phyloP scores from a whole-genome alignment of 768 basidiomycete genomes.

The Cubamyces lactineus region DNA sequence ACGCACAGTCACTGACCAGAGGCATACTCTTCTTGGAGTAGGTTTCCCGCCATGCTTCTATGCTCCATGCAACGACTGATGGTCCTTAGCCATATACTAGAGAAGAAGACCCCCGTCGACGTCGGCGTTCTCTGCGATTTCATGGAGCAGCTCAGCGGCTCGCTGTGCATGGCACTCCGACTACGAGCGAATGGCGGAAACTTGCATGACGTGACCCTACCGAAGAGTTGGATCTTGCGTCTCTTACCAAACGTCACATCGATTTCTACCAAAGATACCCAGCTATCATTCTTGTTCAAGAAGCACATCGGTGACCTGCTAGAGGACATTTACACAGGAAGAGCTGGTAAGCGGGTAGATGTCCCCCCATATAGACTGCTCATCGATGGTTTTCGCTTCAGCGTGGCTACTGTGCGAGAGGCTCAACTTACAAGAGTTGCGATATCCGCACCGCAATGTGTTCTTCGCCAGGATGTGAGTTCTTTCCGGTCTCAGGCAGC shows the following conservation, averaged over 20 bases:
- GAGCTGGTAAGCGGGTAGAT: not conserved
- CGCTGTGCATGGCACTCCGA: constrained; percentile 41
- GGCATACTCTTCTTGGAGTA: constrained; percentile 43
- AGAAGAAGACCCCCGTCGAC: constrained; percentile 43
- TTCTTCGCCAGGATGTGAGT: constrained; percentile 56
- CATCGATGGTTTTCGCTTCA: not conserved
- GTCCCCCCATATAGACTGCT: not conserved
- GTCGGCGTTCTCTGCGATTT: constrained; percentile 53
- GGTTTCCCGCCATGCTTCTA: not conserved
- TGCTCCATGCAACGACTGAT: not conserved
- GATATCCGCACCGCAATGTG: constrained; percentile 27
- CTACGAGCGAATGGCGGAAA: constrained; percentile 22
- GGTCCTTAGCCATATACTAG: constrained; percentile 48
- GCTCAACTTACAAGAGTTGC: not conserved
- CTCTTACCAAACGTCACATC: not conserved
- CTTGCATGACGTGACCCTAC: constrained; percentile 54
- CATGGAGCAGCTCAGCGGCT: constrained; percentile 51
- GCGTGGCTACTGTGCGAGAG: constrained; percentile 19
- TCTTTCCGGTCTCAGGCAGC: not conserved
- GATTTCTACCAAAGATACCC: constrained; percentile 4
- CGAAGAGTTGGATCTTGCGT: constrained; percentile 49
- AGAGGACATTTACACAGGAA: constrained; percentile 15
- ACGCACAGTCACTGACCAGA: constrained; percentile 22
- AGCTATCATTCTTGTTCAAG: constrained; percentile 10
- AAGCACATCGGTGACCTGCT: constrained; percentile 19